A percentile compares a stretch with the other conserved stretches of the same genome.
Conservation (phyloP, 108 stramenopile genomes). For the Skeletonema marinoi region DNA sequence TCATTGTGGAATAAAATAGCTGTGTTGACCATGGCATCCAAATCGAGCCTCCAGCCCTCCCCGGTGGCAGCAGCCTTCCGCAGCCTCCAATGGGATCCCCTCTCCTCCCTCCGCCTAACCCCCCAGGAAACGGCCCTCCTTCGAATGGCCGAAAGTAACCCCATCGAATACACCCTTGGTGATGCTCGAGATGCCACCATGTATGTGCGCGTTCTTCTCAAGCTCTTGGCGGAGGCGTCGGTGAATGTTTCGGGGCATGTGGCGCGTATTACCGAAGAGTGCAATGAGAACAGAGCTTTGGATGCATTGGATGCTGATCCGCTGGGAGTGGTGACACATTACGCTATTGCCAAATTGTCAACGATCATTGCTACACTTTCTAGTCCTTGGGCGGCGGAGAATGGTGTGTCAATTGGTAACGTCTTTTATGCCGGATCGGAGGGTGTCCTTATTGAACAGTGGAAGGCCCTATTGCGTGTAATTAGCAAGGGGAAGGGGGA, state of each 20-base stretch:
- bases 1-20: background rate
- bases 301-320: slow-evolving; percentile 78
- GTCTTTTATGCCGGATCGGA: slow-evolving; percentile 88
- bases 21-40: slow-evolving; percentile 20
- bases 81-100: slow-evolving; percentile 75
- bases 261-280: slow-evolving; percentile 43
- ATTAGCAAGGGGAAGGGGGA: slow-evolving; percentile 87
- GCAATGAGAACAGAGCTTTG: slow-evolving; percentile 64
- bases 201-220: slow-evolving; percentile 87
- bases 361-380: slow-evolving; percentile 69
- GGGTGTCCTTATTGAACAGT: slow-evolving; percentile 84
- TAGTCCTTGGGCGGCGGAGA: slow-evolving; percentile 51
- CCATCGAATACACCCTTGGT: slow-evolving; percentile 86
- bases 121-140: slow-evolving; percentile 87
- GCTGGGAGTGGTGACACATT: slow-evolving; percentile 82
- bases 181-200: slow-evolving; percentile 90
- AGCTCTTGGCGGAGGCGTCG: slow-evolving; percentile 81
- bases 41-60: slow-evolving; percentile 44
- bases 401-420: slow-evolving; percentile 70
- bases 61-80: slow-evolving; percentile 73
- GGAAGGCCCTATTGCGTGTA: slow-evolving; percentile 83
- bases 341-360: slow-evolving; percentile 77
- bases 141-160: slow-evolving; percentile 91
- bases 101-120: slow-evolving; percentile 79
- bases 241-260: slow-evolving; percentile 64